Percentiles rank a stretch among this genome's conserved stretches.
These are phyloP conservation scores for Starmera quercuum DNA, from an alignment of 805 yeast species.

Conservation along the genomic window DNA sequence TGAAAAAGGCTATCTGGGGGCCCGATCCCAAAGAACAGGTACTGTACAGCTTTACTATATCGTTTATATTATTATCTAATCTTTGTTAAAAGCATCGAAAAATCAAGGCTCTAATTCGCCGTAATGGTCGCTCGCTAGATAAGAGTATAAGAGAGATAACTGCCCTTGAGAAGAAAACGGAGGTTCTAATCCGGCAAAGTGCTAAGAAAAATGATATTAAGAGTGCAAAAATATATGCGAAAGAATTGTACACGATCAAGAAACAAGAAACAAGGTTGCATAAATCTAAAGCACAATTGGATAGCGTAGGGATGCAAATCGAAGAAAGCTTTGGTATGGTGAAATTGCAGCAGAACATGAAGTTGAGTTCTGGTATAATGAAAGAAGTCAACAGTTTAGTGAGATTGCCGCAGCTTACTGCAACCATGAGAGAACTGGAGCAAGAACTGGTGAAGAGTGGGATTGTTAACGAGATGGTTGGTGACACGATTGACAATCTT, in stretches of 20 bases:
- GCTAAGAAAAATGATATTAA: conserved; percentile 73
- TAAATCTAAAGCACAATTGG: conserved; percentile 77
- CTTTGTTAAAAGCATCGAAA: conserved; percentile 41
- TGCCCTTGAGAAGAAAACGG: conserved; percentile 71
- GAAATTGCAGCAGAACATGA: conserved; percentile 76
- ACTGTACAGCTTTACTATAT: conserved; percentile 15
- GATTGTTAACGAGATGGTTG: conserved; percentile 90
- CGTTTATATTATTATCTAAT: background rate
- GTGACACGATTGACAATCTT: conserved; percentile 71
- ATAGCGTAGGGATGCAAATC: conserved; percentile 79
- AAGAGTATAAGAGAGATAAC: conserved; percentile 50
- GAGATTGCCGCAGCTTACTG: conserved; percentile 68
- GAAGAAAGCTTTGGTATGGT: conserved; percentile 87
- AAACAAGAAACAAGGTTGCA: conserved; percentile 70
- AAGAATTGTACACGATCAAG: conserved; percentile 66
- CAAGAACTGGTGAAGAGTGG: conserved; percentile 83
- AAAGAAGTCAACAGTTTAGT: conserved; percentile 78
- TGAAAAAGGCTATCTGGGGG: conserved; percentile 89
- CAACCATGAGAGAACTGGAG: conserved; percentile 79
- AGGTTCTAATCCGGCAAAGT: conserved; percentile 60
- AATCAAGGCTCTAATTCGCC: conserved; percentile 72
- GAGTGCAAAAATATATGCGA: conserved; percentile 72
- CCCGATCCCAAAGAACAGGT: conserved; percentile 92
- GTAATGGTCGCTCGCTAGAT: conserved; percentile 79
- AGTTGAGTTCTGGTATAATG: conserved; percentile 74